A percentile compares a stretch with the other conserved stretches of the same genome.
Conservation (phyloP, 148 eudicot genomes). For the Fagopyrum tataricum region DNA sequence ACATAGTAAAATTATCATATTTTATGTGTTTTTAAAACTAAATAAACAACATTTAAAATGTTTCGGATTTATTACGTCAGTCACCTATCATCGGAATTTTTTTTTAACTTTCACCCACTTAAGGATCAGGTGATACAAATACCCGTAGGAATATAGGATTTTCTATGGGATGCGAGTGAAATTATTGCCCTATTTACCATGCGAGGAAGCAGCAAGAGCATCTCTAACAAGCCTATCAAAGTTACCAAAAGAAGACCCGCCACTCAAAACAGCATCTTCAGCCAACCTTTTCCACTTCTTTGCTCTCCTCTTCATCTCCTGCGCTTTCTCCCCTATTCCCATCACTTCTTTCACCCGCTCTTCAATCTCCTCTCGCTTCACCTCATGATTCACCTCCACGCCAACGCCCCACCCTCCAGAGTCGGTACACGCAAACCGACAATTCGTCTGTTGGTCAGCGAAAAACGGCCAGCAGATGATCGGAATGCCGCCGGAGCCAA, state of each 20-base stretch:
- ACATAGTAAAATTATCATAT: too few relatives aligned
- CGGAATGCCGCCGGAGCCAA: slow-evolving; percentile 20
- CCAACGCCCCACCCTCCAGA: slow-evolving; percentile 22
- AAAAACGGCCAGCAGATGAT: slow-evolving; percentile 30
- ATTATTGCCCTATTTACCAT: too few relatives aligned
- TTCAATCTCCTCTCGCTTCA: slow-evolving; percentile 22
- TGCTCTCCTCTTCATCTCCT: slow-evolving; percentile 15
- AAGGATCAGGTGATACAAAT: too few relatives aligned
- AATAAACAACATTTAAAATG: too few relatives aligned
- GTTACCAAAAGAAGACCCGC: slow-evolving; percentile 17
- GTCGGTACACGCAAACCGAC: slow-evolving; percentile 14
- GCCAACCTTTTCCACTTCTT: slow-evolving; percentile 22
- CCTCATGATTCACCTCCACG: slow-evolving; percentile 21
- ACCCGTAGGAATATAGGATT: too few relatives aligned
- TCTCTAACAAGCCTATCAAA: slow-evolving; percentile 10
- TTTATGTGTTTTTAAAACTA: too few relatives aligned
- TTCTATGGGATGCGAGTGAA: too few relatives aligned
- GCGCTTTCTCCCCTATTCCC: slow-evolving; percentile 7
- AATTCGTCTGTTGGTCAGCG: slow-evolving; percentile 28
- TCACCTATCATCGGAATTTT: too few relatives aligned
- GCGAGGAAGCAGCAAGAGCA: background rate
- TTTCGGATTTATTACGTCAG: too few relatives aligned
- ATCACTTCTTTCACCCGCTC: slow-evolving; percentile 18
- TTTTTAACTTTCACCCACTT: too few relatives aligned
- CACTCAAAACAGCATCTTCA: slow-evolving; percentile 9